Percentiles rank a stretch among this genome's conserved stretches.
These are phyloP conservation scores for Calophaca sinica DNA, from an alignment of 306 rosid genomes.

Conservation along the genomic window DNA sequence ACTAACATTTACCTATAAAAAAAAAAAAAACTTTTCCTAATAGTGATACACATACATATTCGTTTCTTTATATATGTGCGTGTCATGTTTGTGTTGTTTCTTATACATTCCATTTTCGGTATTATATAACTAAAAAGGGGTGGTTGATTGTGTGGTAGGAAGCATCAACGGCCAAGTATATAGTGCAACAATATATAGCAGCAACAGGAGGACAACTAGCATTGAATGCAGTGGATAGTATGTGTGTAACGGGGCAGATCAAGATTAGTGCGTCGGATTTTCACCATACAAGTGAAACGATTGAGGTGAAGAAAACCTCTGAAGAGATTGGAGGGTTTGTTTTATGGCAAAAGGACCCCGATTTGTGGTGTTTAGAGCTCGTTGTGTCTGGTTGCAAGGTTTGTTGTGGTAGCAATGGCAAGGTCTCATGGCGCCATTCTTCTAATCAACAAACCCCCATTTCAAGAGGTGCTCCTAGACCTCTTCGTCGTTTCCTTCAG, in stretches of 20 bases:
- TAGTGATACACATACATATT: no score
- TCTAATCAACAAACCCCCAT: conserved; percentile 75
- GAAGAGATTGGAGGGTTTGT: conserved; percentile 84
- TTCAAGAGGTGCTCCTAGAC: conserved; percentile 83
- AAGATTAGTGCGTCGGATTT: conserved; percentile 84
- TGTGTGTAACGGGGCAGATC: conserved; percentile 85
- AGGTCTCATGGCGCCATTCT: conserved; percentile 90
- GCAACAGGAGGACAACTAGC: conserved; percentile 96
- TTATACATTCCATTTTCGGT: background rate
- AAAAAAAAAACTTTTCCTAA: no score
- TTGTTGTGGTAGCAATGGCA: conserved; percentile 82
- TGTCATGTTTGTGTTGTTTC: background rate
- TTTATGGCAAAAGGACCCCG: conserved; percentile 92
- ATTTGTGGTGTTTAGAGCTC: conserved; percentile 84
- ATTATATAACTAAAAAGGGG: background rate
- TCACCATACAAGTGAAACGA: conserved; percentile 56
- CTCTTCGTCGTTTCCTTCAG: conserved; percentile 93
- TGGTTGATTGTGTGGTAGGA: conserved; percentile 57
- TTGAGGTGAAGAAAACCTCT: conserved; percentile 70
- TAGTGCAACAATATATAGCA: conserved; percentile 90
- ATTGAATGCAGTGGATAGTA: conserved; percentile 75
- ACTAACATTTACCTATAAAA: no score
- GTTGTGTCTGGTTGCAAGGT: conserved; percentile 86
- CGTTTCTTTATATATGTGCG: no score
- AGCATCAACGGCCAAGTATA: conserved; percentile 94